phyloP scores from a whole-genome alignment of 2,329 filamentous ascomycete genomes.

The Tolypocladium capitatum region DNA sequence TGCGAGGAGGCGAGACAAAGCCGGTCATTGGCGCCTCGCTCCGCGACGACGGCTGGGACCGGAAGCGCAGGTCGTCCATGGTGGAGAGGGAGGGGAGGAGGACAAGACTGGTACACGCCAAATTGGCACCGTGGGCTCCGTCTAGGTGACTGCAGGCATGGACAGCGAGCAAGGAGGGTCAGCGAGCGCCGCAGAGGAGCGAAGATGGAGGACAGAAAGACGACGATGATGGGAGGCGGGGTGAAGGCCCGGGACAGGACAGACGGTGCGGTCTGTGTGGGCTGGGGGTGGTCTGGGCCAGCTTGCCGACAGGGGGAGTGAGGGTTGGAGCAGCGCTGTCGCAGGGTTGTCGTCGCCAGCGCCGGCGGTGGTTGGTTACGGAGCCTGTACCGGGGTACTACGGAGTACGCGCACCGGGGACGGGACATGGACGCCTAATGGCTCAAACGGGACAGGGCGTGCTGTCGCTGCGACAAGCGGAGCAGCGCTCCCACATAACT shows the following conservation, averaged over 20 bases:
- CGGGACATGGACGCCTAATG: neutral
- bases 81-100: slow-evolving; percentile 6
- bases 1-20: slow-evolving; percentile 61
- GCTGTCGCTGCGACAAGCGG: neutral
- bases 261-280: slow-evolving; percentile 15
- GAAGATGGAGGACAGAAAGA: slow-evolving; percentile 13
- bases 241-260: slow-evolving; percentile 6
- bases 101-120: slow-evolving; percentile 25
- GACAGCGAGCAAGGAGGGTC: slow-evolving; percentile 18
- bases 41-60: slow-evolving; percentile 61
- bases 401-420: neutral
- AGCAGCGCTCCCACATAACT: neutral
- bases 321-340: slow-evolving; percentile 1
- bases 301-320: slow-evolving; percentile 1
- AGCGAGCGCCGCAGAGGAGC: slow-evolving; percentile 13
- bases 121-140: slow-evolving; percentile 20
- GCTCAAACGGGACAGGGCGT: neutral
- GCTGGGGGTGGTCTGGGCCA: slow-evolving; percentile 7
- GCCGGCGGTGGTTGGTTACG: neutral
- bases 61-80: slow-evolving; percentile 72
- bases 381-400: neutral
- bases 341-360: neutral
- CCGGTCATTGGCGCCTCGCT: slow-evolving; percentile 64
- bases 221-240: slow-evolving; percentile 17
- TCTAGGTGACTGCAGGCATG: slow-evolving; percentile 23